Base-by-base conservation (phyloP, 139 green algal species). In the Micractinium conductrix region DNA sequence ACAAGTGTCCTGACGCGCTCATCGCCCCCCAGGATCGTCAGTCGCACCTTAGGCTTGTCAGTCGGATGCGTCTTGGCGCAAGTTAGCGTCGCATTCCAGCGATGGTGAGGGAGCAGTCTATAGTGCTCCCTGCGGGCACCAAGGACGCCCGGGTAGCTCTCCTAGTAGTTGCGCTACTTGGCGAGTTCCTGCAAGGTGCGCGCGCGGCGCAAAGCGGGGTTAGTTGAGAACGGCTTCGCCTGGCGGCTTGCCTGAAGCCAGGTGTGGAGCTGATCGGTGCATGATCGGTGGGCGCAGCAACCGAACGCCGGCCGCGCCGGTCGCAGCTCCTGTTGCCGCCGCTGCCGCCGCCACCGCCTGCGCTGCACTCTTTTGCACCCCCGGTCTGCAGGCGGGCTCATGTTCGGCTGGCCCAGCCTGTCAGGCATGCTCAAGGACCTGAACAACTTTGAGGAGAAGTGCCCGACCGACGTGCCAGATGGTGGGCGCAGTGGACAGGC, bases 381-480 rank as follows among this genome's bases (percentile, higher is more conserved):
- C 38, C 44, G 35, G 24, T 44, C 22, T 43, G 60, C 84, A 93
- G 89, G 89, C 17, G 91, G 91, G 37, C 87, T 94, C 1, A 87
- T 94, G 35, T 94, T 94, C 78, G 91, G 91, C 16, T 94, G 89
- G 89, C 92, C 90, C 53, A 87, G 87, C 4, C 63, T 94, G 38
- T 87, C 89, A 2, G 58, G 92, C 21, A 92, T 91, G 74, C 72
- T 94, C 4, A 88, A 87, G 37, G 83, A 81, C 2, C 71, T 84
- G n/a, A 65, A 70, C 24, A 91, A 90, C 80, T 94, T 87, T 40
- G 72, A 48, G 24, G 67, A 69, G 16, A 72, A 68, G 0, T 93
- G n/a, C n/a, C n/a, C n/a, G n/a, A n/a, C n/a, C n/a, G n/a, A n/a
- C n/a, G n/a, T n/a, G n/a, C n/a, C n/a, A n/a, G n/a, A n/a, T n/a